Evolutionary conservation across 2,329 filamentous ascomycete species (phyloP).

Genomic region (Apiospora hydei): DNA sequence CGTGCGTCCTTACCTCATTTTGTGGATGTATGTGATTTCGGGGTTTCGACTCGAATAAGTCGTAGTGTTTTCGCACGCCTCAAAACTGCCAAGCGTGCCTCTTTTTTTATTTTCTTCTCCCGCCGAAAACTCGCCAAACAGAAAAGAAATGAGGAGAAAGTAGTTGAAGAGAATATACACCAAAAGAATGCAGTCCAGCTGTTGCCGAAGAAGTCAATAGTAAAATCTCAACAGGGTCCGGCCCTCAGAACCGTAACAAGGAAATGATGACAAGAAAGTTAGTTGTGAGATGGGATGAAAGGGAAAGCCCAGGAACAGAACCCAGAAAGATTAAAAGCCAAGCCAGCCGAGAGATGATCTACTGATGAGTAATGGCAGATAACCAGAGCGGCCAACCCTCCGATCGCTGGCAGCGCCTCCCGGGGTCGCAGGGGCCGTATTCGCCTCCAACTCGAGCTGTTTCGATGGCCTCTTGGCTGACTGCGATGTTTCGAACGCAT

Average conservation of each 20-base stretch:
- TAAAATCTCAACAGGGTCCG: background rate
- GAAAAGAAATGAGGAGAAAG: background rate
- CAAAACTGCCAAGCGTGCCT: background rate
- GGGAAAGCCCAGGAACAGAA: background rate
- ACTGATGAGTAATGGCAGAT: background rate
- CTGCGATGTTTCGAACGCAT: conserved; percentile 14
- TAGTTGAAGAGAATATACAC: background rate
- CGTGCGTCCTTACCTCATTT: background rate
- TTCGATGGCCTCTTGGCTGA: background rate
- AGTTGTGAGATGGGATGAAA: conserved; percentile 9
- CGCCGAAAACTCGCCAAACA: background rate
- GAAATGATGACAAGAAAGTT: background rate
- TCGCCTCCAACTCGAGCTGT: conserved; percentile 18
- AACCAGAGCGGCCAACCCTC: background rate
- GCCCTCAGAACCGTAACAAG: background rate
- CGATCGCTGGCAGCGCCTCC: background rate
- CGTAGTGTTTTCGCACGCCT: too few relatives aligned
- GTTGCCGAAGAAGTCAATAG: conserved; percentile 11
- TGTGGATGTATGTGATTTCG: background rate
- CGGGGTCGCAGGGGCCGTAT: background rate
- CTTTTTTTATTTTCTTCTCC: too few relatives aligned
- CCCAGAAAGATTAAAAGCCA: background rate
- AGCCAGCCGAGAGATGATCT: conserved; percentile 10
- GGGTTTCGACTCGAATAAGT: background rate
- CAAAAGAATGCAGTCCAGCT: conserved; percentile 23